phyloP scores from a whole-genome alignment of 1,284 basidiomycete genomes.

The Apiotrichum akiyoshidainum region DNA sequence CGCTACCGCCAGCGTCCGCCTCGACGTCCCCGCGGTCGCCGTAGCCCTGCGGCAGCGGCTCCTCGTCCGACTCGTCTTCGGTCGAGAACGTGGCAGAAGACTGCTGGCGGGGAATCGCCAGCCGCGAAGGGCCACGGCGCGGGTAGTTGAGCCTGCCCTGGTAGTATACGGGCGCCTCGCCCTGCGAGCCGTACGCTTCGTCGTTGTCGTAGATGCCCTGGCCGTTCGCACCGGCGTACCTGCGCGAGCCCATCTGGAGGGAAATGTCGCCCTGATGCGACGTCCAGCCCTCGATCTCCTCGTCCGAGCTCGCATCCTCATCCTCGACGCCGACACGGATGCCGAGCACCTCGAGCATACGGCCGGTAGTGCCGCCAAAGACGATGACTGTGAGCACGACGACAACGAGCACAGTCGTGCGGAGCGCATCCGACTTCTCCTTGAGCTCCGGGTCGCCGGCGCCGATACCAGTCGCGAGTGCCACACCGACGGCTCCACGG shows the following conservation, averaged over 20 bases:
- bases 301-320: constrained; percentile 73
- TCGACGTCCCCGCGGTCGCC: constrained; percentile 56
- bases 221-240: constrained; percentile 45
- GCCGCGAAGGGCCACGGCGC: background rate
- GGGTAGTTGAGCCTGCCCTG: constrained; percentile 5
- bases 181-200: constrained; percentile 16
- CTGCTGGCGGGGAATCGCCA: constrained; percentile 5
- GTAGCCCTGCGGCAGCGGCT: constrained; percentile 61
- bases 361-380: constrained; percentile 92
- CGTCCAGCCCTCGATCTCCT: constrained; percentile 60
- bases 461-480: constrained; percentile 90
- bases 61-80: constrained; percentile 64
- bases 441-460: constrained; percentile 67
- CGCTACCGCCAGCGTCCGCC: constrained; percentile 14
- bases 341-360: constrained; percentile 97
- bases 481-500: constrained; percentile 93
- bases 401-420: constrained; percentile 91
- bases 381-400: constrained; percentile 93
- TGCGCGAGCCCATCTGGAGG: constrained; percentile 38
- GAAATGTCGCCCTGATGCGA: constrained; percentile 40
- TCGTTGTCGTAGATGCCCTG: constrained; percentile 38
- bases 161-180: constrained; percentile 34
- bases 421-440: constrained; percentile 61
- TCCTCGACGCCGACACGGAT: constrained; percentile 95
- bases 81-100: constrained; percentile 46